Base-by-base conservation (phyloP, 805 yeast species). In the Starmerella apis region DNA sequence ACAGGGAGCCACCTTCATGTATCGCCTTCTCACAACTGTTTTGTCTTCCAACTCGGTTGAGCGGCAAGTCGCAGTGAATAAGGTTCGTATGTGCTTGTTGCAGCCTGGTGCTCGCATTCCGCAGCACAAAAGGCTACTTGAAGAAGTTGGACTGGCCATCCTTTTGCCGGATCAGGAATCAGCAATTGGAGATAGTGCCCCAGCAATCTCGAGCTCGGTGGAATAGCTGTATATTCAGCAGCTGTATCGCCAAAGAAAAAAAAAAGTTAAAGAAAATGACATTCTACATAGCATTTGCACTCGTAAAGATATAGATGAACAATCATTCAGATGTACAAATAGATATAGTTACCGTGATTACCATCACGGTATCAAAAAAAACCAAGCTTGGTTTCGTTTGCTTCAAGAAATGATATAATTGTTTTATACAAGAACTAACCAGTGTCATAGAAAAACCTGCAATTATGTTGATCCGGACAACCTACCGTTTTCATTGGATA, bases 91-190 rank as follows among this genome's bases (percentile, higher is more conserved):
- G 42, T 76, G 80, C 6, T 68, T 88, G 50, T 67, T 79, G 37
- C 83, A 51, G 72, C 81, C 33, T 47, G 59, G 51, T 59, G 70
- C 41, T 69, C 74, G 22, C 13, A 35, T 52, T 25, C 94, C 84
- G 63, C 84, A 83, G 31, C 85, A 86, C 66, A 84, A 85, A 62
- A 79, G 94, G 56, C 71, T 92, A 50, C 76, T 88, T 75, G 97
- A 90, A 58, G 97, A 90, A 65, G 90, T 87, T 54, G 96, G 96
- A 3, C 69, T 88, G 27, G 50, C 43, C 41, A 43, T 50, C 35
- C 48, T 50, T n/a, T 48, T 44, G 14, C 52, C 45, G n/a, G 49
- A 38, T 14, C 28, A 24, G 14, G 41, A 27, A 16, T 23, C 31
- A 6, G 20, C 43, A 4, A 23, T 38, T 14, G 19, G 20, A 19